phyloP scores from a whole-genome alignment of 805 yeast genomes.

The Brettanomyces naardenensis region DNA sequence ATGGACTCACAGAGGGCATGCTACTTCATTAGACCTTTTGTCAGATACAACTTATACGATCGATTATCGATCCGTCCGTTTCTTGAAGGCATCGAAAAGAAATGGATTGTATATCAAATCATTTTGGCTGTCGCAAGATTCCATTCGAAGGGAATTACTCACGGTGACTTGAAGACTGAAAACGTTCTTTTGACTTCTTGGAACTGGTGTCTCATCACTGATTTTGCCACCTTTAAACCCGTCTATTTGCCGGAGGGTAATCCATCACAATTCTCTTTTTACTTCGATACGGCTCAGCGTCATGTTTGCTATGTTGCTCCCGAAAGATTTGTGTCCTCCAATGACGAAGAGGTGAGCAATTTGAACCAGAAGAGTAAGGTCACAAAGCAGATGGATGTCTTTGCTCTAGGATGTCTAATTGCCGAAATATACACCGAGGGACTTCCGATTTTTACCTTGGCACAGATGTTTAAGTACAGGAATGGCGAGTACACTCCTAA shows the following conservation, averaged over 20 bases:
- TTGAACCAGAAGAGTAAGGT: constrained; percentile 23
- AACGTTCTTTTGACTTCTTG: constrained; percentile 81
- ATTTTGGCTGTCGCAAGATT: constrained; percentile 53
- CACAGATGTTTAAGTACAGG: constrained; percentile 80
- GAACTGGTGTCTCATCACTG: constrained; percentile 79
- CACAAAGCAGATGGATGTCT: constrained; percentile 69
- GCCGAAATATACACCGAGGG: constrained; percentile 89
- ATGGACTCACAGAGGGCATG: constrained; percentile 91
- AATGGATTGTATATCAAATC: constrained; percentile 79
- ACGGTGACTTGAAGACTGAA: constrained; percentile 91
- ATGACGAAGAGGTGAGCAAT: constrained; percentile 10
- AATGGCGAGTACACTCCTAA: constrained; percentile 61
- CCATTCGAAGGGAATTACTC: constrained; percentile 56
- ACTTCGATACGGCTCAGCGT: constrained; percentile 83
- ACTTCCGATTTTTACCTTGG: constrained; percentile 72
- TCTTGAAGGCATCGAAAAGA: constrained; percentile 69
- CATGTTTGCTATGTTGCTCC: constrained; percentile 91
- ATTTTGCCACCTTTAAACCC: constrained; percentile 84
- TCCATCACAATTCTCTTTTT: constrained; percentile 86
- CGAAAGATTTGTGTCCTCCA: constrained; percentile 57
- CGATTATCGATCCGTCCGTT: constrained; percentile 83
- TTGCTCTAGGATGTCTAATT: constrained; percentile 78
- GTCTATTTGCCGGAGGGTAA: constrained; percentile 82
- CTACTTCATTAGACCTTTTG: constrained; percentile 75
- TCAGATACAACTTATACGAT: constrained; percentile 78